Evolutionary conservation across 495 filamentous ascomycete species (phyloP).

Genomic region (Neurospora sp.): DNA sequence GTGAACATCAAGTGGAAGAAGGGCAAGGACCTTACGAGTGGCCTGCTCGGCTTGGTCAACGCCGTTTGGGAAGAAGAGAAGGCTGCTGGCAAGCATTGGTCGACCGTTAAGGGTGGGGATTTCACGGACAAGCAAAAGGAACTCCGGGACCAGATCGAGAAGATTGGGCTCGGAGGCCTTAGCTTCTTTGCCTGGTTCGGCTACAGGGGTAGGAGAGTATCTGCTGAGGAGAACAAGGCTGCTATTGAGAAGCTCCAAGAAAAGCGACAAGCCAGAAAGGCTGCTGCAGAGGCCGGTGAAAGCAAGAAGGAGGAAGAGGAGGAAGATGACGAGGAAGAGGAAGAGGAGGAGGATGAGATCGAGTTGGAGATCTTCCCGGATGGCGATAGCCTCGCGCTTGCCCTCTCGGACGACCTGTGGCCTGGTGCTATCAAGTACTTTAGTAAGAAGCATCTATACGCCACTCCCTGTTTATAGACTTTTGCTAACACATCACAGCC

Average conservation of each 20-base stretch:
- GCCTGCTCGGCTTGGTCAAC: slow-evolving; percentile 60
- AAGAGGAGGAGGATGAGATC: slow-evolving; percentile 40
- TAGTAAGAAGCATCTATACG: slow-evolving; percentile 47
- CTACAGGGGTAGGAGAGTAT: slow-evolving; percentile 54
- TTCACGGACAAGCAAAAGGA: slow-evolving; percentile 39
- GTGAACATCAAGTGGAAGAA: slow-evolving; percentile 83
- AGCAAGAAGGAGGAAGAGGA: slow-evolving; percentile 44
- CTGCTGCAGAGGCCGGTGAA: slow-evolving; percentile 41
- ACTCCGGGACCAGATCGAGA: slow-evolving; percentile 44
- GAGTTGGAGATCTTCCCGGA: slow-evolving; percentile 68
- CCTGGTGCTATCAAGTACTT: slow-evolving; percentile 82
- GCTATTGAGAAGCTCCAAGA: slow-evolving; percentile 50
- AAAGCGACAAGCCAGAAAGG: slow-evolving; percentile 43
- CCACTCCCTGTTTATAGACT: not conserved
- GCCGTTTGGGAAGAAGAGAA: slow-evolving; percentile 58
- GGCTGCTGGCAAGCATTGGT: slow-evolving; percentile 24
- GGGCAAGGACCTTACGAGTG: slow-evolving; percentile 71
- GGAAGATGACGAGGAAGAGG: slow-evolving; percentile 43
- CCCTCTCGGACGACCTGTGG: slow-evolving; percentile 79
- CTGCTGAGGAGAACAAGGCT: slow-evolving; percentile 55
- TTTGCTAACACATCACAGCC: slow-evolving; percentile 27
- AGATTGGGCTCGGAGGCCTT: slow-evolving; percentile 43
- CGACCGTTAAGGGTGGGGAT: slow-evolving; percentile 30
- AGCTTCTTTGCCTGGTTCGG: slow-evolving; percentile 89
- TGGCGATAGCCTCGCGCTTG: slow-evolving; percentile 69